Base-by-base conservation (phyloP, 1,139 yeast species). In the Candida smagusa region DNA sequence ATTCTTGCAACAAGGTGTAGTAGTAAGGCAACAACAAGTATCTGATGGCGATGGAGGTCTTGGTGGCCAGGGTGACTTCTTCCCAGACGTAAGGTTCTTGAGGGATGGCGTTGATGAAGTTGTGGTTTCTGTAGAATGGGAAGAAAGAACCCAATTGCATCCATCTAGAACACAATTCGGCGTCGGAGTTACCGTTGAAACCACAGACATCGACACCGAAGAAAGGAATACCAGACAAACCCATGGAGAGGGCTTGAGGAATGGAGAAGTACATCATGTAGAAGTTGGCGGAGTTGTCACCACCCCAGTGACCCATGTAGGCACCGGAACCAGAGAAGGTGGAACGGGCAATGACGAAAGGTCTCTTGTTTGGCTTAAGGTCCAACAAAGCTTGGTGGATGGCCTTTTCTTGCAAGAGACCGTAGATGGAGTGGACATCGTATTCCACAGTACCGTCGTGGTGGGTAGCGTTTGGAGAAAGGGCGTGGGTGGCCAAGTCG, bases 401-500 rank as follows among this genome's bases (percentile, higher is more conserved):
- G 8, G 56, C 55, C 19, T 42, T 48, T 39, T 46, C 54, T 41
- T 52, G 52, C 30, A 47, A 35, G 37, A 36, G 46, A 6, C 58
- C 58, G 34, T 45, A 53, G 23, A 54, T 40, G 31, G 47, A 51
- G 31, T 52, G 58, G 22, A 54, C 44, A 28, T 54, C 65, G 41
- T 60, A 62, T 40, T 62, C 65, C 24, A 54, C 34, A 9, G 58
- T 52, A 2, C 66, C 66, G 36, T 57, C 59, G 16, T 46, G 49
- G 45, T 59, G 64, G 7, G 63, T 55, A 6, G 63, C 63, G 37
- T 59, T 55, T 29, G 63, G 61, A 7, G 60, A 49, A 11, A 61
- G 48, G 9, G 54, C 61, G 37, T 56, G 61, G 6, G 52, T 49
- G 7, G 63, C 61, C 25, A 61, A 41, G 37, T 60, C 65, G 32